phyloP scores from a whole-genome alignment of 2,329 filamentous ascomycete species.

The Nigrospora osmanthi region DNA sequence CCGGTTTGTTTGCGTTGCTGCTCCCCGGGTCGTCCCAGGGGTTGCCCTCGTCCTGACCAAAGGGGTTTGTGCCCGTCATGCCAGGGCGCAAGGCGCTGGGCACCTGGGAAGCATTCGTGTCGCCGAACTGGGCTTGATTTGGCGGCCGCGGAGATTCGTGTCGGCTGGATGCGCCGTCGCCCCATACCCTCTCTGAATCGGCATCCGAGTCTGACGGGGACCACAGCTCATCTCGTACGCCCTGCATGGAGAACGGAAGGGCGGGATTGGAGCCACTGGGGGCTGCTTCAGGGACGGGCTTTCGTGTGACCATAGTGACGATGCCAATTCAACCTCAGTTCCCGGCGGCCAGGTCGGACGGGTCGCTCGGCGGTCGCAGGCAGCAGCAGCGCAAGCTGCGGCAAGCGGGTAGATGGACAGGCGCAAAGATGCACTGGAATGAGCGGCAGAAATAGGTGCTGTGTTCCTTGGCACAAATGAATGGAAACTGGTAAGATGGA shows the following conservation, averaged over 20 bases:
- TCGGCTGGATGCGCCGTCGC: slow-evolving; percentile 7
- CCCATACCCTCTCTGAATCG: slow-evolving; percentile 21
- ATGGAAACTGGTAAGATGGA: too few species aligned
- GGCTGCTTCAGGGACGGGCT: slow-evolving; percentile 23
- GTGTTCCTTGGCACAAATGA: too few species aligned
- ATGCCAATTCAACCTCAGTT: too few species aligned
- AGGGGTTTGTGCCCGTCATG: slow-evolving; percentile 11
- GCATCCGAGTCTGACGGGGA: slow-evolving; percentile 22
- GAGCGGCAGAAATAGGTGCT: too few species aligned
- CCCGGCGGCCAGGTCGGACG: too few species aligned
- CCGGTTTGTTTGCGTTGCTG: background rate
- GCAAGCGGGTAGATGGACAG: too few species aligned
- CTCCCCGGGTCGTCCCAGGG: slow-evolving; percentile 21
- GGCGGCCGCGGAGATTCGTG: slow-evolving; percentile 3
- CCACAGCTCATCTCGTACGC: slow-evolving; percentile 21
- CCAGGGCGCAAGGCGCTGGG: slow-evolving; percentile 26
- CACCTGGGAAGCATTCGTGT: slow-evolving; percentile 9
- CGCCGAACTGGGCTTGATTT: background rate
- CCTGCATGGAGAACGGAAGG: slow-evolving; percentile 15
- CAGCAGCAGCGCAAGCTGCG: too few species aligned
- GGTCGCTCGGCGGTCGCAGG: too few species aligned
- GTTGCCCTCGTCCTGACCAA: slow-evolving; percentile 23
- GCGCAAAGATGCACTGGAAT: too few species aligned
- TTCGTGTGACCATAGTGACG: slow-evolving; percentile 32
- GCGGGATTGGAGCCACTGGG: slow-evolving; percentile 14